Evolutionary conservation across 2,329 filamentous ascomycete genomes (phyloP).

Genomic region (Diaporthe aspalathi): DNA sequence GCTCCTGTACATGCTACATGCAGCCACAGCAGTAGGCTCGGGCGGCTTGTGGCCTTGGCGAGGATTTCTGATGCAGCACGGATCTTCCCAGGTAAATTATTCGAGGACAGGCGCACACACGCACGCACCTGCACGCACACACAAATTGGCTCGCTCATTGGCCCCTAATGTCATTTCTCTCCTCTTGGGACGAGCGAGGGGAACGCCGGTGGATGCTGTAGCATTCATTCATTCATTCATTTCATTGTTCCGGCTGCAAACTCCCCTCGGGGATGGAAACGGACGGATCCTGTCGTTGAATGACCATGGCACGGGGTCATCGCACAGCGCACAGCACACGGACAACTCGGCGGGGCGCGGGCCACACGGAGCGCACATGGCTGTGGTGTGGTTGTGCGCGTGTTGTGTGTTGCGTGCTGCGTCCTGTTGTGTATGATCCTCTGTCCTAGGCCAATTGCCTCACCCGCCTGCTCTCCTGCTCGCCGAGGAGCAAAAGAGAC

Average conservation of each 20-base stretch:
- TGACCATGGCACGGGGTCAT: conserved; percentile 4
- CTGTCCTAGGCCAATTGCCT: background rate
- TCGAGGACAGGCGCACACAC: background rate
- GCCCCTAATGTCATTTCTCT: background rate
- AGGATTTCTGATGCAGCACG: conserved; percentile 18
- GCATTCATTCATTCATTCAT: background rate
- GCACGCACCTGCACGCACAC: too few species aligned
- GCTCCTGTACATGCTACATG: background rate
- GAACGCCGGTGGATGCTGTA: background rate
- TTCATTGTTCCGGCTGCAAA: conserved; percentile 6
- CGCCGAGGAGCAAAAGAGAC: background rate
- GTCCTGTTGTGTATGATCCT: background rate
- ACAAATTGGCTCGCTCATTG: too few species aligned
- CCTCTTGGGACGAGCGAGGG: background rate
- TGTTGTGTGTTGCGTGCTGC: background rate
- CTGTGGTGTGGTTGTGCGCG: conserved; percentile 17
- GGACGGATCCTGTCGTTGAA: background rate
- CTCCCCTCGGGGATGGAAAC: background rate
- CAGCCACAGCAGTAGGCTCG: background rate
- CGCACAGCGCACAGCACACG: background rate
- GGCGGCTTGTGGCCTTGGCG: conserved; percentile 5
- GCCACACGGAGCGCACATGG: background rate
- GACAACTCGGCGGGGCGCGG: background rate
- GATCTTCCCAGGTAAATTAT: background rate
- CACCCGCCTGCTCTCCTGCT: background rate